Evolutionary conservation across 108 stramenopile genomes (phyloP), one percentile per base, ranked within the genome.

Genomic region (Skeletonema costatum): DNA sequence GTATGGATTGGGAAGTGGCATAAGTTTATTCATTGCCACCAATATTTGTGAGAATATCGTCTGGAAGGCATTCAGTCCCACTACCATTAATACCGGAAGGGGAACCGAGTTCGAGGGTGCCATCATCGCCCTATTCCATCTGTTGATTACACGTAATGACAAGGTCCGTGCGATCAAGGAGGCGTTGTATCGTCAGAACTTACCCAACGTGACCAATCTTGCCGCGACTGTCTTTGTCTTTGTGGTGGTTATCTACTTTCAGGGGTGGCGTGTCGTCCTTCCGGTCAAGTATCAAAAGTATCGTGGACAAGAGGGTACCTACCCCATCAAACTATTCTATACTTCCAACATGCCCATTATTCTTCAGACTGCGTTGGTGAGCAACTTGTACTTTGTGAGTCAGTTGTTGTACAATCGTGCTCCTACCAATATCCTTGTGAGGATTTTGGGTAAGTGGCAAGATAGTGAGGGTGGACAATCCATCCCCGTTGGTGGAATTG

Each of bases 321-420:
- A 95, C 87, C 96, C 96, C 87, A 97, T 97, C 92, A 97, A 97
- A 92, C 94, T 99, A 29, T 99, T 99, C 85, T 99, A 99, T 96
- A 99, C 99, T 14, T 98, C 98, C 85, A 99, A 99, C 97, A 99
- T 99, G 97, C 98, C 98, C 82, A 98, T 99, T 86, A 99, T 99
- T 77, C 90, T 99, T 35, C 98, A 98, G 86, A 97, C 98, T 19
- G 98, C 98, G 2, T 86, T 99, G 69, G 97, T 99, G 17, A 94
- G 93, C 84, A 99, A 99, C 89, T 82, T 99, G 56, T 99, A 99
- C 95, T 99, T 99, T 85, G 89, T 99, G 42, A 95, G 93, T 73
- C 98, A 99, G 87, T 87, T 99, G 44, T 82, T 99, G 64, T 98
- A 98, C 97, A 98, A 98, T 80, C 97, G 98, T 66, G 98, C 97